These are phyloP conservation scores for Stephanodiscus minutulus DNA, from an alignment of 108 stramenopile genomes.

Conservation along the genomic window DNA sequence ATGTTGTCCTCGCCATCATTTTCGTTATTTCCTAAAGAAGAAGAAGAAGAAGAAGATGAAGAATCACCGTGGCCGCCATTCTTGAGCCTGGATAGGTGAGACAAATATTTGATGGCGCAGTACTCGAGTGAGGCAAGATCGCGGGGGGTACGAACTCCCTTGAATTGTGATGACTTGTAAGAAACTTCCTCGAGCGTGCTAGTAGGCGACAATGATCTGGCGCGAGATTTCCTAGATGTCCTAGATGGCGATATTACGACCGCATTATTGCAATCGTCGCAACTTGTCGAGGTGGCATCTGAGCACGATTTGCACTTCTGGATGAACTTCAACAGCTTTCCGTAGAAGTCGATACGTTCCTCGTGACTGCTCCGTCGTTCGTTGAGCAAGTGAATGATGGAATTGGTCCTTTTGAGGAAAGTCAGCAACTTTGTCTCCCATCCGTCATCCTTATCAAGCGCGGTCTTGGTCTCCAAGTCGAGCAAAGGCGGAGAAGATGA, in stretches of 20 bases:
- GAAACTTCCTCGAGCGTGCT: slow-evolving; percentile 45
- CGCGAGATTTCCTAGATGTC: not conserved
- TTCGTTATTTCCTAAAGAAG: not conserved
- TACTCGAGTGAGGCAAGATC: slow-evolving; percentile 75
- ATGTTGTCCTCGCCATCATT: slow-evolving; percentile 25
- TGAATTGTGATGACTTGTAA: slow-evolving; percentile 51
- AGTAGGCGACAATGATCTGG: slow-evolving; percentile 7
- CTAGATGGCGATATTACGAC: slow-evolving; percentile 11
- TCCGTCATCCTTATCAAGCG: slow-evolving; percentile 51
- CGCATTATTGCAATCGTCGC: too few species aligned
- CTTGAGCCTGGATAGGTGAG: slow-evolving; percentile 10
- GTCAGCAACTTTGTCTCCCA: slow-evolving; percentile 56
- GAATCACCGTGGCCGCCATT: slow-evolving; percentile 18
- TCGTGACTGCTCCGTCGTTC: slow-evolving; percentile 32
- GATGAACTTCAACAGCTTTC: slow-evolving; percentile 62
- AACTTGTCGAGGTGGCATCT: slow-evolving; percentile 15
- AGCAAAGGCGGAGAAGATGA: slow-evolving; percentile 26
- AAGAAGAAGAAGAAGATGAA: slow-evolving; percentile 19
- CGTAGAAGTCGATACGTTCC: slow-evolving; percentile 52
- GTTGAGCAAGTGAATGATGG: slow-evolving; percentile 42
- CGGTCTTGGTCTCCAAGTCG: slow-evolving; percentile 42
- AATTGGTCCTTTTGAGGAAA: slow-evolving; percentile 19
- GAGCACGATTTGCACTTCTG: slow-evolving; percentile 54
- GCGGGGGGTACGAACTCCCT: slow-evolving; percentile 42
- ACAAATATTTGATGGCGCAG: slow-evolving; percentile 47